A percentile compares a stretch with the other conserved stretches of the same genome.
phyloP scores from a whole-genome alignment of 2,329 filamentous ascomycete genomes.

The Ceratocystis colombiana region DNA sequence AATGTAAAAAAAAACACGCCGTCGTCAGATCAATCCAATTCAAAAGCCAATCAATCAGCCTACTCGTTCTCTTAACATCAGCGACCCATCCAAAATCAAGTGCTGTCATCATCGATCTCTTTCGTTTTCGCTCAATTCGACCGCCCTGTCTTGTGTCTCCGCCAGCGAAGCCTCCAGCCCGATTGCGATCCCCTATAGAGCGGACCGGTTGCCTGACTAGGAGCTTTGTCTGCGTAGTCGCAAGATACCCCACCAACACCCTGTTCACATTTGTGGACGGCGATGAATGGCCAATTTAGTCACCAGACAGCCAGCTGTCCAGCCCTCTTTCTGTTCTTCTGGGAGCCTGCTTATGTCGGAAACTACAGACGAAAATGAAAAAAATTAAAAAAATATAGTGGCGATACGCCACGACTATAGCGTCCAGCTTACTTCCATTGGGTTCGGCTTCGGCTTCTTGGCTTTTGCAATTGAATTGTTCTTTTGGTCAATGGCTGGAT shows the following conservation, averaged over 20 bases:
- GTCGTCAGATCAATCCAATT: neutral
- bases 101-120: neutral
- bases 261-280: neutral
- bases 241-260: conserved; percentile 9
- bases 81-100: neutral
- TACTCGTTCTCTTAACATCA: neutral
- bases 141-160: neutral
- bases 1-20: neutral
- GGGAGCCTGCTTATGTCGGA: neutral
- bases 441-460: neutral
- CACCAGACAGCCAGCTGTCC: neutral
- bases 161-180: neutral
- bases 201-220: neutral
- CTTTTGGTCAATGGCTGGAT: conserved; percentile 16
- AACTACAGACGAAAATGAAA: neutral
- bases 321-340: neutral
- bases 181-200: neutral
- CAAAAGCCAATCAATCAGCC: conserved; percentile 3
- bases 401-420: neutral
- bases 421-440: neutral
- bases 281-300: neutral
- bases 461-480: conserved; percentile 15
- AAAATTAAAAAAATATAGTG: neutral
- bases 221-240: conserved; percentile 5
- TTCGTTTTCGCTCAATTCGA: neutral